Evolutionary conservation across 306 rosid species (phyloP), one percentile per base, ranked within the genome.

Genomic region (Vigna trinervia): DNA sequence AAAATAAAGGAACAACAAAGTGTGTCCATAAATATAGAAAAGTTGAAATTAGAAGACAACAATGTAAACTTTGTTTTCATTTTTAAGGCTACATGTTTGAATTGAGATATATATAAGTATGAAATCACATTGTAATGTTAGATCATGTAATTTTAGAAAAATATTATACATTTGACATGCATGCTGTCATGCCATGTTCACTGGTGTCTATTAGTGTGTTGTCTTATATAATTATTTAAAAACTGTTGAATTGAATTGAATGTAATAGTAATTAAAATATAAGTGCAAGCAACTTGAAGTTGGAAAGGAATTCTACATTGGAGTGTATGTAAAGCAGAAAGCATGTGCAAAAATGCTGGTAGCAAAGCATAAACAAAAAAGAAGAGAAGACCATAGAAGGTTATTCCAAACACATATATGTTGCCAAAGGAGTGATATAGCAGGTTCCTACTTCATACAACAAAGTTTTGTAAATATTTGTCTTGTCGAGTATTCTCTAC

Each of bases 381-480:
- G 20, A 60, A 22, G 47, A 63, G 1, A 14, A 69, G 69, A 58
- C 46, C 15, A 73, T 73, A 77, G 74, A 85, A 77, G 73, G 47
- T 53, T 61, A 74, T 73, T 84, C 70, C 78, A 81, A 73, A 85
- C 88, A 81, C 78, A 73, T 19, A 74, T 53, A 81, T 28, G 32
- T n/a, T 41, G 83, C 85, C 85, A 85, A 85, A 75, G 6, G 23
- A 61, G 67, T 61, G 67, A 61, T 61, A 61, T 32, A 61, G 46
- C 46, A 14, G 34, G 46, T 12, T 32, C 46, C 45, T 34, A 61
- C 19, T 61, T 61, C 45, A 61, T 15, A 7, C 22, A 73, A 26
- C 13, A 57, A 6, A 5, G 23, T 69, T 71, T 71, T 54, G 56
- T 17, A 3, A 17, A 17, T 61, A 46, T 67, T 77, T 81, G 75